phyloP scores from a whole-genome alignment of 805 yeast genomes.

The Henningerozyma blattae region DNA sequence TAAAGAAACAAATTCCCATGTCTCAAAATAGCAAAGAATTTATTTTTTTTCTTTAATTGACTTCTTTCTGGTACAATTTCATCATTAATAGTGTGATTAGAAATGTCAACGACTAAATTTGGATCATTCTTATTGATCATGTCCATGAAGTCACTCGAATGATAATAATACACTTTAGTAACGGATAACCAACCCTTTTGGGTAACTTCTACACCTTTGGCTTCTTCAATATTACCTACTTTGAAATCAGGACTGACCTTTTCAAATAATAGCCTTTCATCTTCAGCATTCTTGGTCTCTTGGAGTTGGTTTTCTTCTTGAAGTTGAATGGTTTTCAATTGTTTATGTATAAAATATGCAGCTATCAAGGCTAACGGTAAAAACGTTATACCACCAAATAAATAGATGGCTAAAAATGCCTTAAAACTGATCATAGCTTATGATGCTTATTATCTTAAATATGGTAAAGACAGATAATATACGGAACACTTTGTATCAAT shows the following conservation, averaged over 20 bases:
- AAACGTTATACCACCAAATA: constrained; percentile 75
- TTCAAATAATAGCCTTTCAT: constrained; percentile 9
- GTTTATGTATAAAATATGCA: background rate
- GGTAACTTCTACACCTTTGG: constrained; percentile 48
- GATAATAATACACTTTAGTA: constrained; percentile 60
- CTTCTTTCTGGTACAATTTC: constrained; percentile 12
- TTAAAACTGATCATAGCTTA: constrained; percentile 23
- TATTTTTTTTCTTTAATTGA: constrained; percentile 34
- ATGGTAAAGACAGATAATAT: too few relatives aligned
- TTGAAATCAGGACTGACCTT: constrained; percentile 31
- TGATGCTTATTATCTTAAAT: too few relatives aligned
- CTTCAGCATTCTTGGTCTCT: constrained; percentile 17
- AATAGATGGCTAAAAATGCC: constrained; percentile 35
- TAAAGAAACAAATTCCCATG: constrained; percentile 87
- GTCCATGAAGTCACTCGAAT: constrained; percentile 26
- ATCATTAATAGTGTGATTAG: constrained; percentile 6
- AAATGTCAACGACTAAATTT: constrained; percentile 1
- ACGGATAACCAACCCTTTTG: constrained; percentile 74
- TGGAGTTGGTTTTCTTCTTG: constrained; percentile 14
- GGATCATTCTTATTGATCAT: constrained; percentile 1
- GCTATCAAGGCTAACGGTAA: constrained; percentile 43
- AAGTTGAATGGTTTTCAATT: constrained; percentile 17
- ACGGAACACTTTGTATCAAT: too few relatives aligned
- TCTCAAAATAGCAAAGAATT: constrained; percentile 58
- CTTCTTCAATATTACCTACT: constrained; percentile 57